Evolutionary conservation across 192 early-diverging fungal species (phyloP), one percentile per base, ranked within the genome.

Genomic region (Backusella liffmaniae): DNA sequence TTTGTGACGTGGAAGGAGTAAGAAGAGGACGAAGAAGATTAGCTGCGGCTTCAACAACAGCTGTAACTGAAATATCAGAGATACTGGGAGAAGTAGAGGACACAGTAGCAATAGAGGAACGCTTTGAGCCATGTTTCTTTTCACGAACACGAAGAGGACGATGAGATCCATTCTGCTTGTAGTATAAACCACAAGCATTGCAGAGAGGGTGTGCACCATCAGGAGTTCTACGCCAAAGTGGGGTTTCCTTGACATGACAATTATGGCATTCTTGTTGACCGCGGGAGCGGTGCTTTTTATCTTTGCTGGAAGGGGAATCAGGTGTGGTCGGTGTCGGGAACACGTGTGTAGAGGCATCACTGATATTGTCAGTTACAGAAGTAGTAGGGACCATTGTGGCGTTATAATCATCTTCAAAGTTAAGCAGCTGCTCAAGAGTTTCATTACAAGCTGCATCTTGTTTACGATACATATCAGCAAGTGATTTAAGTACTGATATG

Each of bases 181-280:
- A 96, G 81, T 95, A 98, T 16, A 98, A 82, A 0, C 97, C 97
- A 79, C 97, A 99, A 6, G 97, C 97, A 78, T 99, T 99, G 84
- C 97, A 99, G 49, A 99, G 89, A 16, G 93, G 85, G 56, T 93
- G 90, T 41, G 91, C 93, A 29, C 89, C 78, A 74, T 92, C 88
- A 13, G 84, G 86, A 62, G 94, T 91, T 13, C 96, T 86, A 7
- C 97, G 89, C 97, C 96, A 99, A 10, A 99, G 86, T n/a, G 95
- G 91, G 42, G 97, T 99, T 51, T 92, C 94, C 8, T 92, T 97
- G 4, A 92, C 91, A 51, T 88, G 90, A 70, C 92, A 93, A 68
- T 93, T 93, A 77, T 85, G 84, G 51, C 92, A 94, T 71, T 83
- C 83, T 3, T 76, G 34, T 36, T 82, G 66, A 36, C 74, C 70